Evolutionary conservation across 345 rosid genomes (phyloP), one percentile per base, ranked within the genome.

Genomic region (Lepidium africanum): DNA sequence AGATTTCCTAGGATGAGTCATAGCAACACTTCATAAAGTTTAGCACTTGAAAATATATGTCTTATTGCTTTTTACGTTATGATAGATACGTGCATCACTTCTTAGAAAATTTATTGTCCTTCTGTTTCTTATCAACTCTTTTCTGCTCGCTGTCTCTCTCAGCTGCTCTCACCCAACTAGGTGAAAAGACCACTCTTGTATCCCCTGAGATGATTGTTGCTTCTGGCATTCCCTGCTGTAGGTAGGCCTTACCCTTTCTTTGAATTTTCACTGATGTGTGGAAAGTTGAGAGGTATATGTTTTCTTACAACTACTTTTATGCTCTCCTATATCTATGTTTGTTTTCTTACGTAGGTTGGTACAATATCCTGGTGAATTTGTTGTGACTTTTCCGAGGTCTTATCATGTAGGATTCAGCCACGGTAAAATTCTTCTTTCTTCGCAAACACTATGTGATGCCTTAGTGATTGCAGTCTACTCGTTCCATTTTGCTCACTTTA

Each of bases 391-490:
- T 79, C 99, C 99, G 32, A 83, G 99, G 82, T 96, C 97, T 65
- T 95, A 95, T 78, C 99, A 95, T 81, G 88, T 85, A 69, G 99
- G 99, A 80, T 91, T 95, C 96, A 95, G 99, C 88, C 99, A 95
- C n/a, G 97, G 99, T 95, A 90, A 89, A 64, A 30, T 80, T 71
- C 69, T 54, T 78, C 71, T 72, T 55, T 50, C 70, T 72, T 65
- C 40, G 9, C 6, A 51, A 74, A 40, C 70, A 52, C 62, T 58
- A 49, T 63, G 50, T 75, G 60, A 50, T 56, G 74, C 63, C 60
- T 16, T 62, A 19, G 69, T 54, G 64, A 30, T 45, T 56, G 60
- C 52, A 57, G 38, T 67, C 45, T 74, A 19, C 47, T 38, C 54
- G 14, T 67, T 41, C 43, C 37, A 36, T 67, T 65, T 60, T 67